A percentile compares a stretch with the other conserved stretches of the same genome.
These are phyloP conservation scores for Inga leiocalycina DNA, from an alignment of 306 rosid genomes.

Conservation along the genomic window DNA sequence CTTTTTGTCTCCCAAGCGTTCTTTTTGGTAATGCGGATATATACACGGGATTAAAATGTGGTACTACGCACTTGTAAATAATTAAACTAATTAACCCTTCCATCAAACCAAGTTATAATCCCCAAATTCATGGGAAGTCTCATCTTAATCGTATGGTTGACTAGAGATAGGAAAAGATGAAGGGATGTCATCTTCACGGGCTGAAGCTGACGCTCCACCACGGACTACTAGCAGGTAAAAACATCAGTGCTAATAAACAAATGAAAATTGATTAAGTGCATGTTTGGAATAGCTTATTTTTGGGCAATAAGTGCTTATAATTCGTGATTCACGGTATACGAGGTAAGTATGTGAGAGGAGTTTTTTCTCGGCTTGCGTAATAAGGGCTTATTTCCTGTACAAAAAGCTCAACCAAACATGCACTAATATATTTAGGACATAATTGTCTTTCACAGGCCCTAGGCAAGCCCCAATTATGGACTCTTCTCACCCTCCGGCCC, in stretches of 20 bases:
- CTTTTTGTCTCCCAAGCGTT: slow-evolving; percentile 21
- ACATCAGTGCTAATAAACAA: too few relatives aligned
- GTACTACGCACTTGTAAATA: not conserved
- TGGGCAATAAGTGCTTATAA: too few relatives aligned
- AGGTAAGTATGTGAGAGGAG: too few relatives aligned
- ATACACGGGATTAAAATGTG: not conserved
- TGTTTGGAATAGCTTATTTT: too few relatives aligned
- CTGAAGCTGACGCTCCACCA: not conserved
- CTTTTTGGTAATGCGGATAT: not conserved
- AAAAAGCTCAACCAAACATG: too few relatives aligned
- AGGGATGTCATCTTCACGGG: not conserved
- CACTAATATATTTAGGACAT: not conserved
- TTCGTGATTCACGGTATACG: too few relatives aligned
- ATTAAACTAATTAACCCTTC: not conserved
- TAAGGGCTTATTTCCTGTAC: too few relatives aligned
- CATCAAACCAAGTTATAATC: slow-evolving; percentile 17
- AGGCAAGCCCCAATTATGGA: not conserved
- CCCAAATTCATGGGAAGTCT: slow-evolving; percentile 34
- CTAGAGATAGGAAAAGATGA: not conserved
- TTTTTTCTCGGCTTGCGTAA: too few relatives aligned
- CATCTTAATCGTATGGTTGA: not conserved
- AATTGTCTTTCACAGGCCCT: not conserved
- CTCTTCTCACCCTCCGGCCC: not conserved
- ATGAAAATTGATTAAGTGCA: not conserved
- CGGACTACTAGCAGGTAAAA: not conserved